These are phyloP conservation scores for Torulaspora gathmanii DNA, from an alignment of 805 yeast species.

Conservation along the genomic window DNA sequence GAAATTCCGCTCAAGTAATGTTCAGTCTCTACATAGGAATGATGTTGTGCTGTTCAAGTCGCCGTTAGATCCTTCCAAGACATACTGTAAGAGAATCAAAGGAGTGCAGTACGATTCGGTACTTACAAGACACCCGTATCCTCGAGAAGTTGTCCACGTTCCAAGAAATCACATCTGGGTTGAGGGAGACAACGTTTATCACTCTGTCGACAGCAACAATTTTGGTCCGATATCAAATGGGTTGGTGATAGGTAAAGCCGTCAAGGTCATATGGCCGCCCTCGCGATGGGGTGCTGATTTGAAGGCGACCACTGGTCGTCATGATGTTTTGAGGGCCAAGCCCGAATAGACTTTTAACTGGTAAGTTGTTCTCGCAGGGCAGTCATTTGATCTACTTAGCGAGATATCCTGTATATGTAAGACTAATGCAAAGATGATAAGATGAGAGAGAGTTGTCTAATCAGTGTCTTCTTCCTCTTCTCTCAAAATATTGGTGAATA, in stretches of 20 bases:
- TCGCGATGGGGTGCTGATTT: slow-evolving; percentile 44
- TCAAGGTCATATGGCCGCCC: slow-evolving; percentile 65
- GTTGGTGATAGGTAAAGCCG: slow-evolving; percentile 71
- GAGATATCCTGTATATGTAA: slow-evolving; percentile 4
- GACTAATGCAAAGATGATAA: neutral
- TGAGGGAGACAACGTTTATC: slow-evolving; percentile 82
- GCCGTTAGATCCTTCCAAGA: slow-evolving; percentile 70
- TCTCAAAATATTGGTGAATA: slow-evolving; percentile 16
- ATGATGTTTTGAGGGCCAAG: slow-evolving; percentile 11
- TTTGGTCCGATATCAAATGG: slow-evolving; percentile 89
- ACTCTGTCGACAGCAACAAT: slow-evolving; percentile 76
- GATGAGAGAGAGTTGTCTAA: neutral
- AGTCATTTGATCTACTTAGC: neutral
- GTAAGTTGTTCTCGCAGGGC: neutral
- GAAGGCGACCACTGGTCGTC: slow-evolving; percentile 24
- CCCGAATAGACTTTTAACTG: slow-evolving; percentile 2
- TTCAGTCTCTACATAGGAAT: slow-evolving; percentile 47
- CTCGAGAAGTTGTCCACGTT: slow-evolving; percentile 52
- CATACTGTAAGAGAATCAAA: slow-evolving; percentile 75
- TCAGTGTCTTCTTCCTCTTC: slow-evolving; percentile 17
- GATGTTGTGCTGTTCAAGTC: slow-evolving; percentile 76
- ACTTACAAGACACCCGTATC: slow-evolving; percentile 56
- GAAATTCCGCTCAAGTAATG: slow-evolving; percentile 52
- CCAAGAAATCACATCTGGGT: slow-evolving; percentile 89
- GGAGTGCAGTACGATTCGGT: slow-evolving; percentile 72